Percentiles rank a stretch among this genome's conserved stretches.
Evolutionary conservation across 2,329 filamentous ascomycete species (phyloP).

Genomic region (Trichoderma asperellum): DNA sequence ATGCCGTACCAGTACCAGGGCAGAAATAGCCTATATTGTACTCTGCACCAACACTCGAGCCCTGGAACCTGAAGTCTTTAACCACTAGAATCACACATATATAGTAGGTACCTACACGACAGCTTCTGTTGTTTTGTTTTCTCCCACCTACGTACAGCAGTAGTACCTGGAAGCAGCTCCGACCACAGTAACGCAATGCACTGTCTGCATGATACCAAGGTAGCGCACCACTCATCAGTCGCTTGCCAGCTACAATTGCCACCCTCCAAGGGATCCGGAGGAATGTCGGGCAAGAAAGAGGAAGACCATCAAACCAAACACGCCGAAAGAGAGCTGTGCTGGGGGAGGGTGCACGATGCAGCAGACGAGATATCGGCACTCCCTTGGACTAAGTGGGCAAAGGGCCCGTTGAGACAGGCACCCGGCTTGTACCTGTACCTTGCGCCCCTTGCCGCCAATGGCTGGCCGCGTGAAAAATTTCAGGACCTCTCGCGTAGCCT

Average conservation of each 20-base stretch:
- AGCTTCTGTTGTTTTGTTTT: not conserved
- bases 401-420: slow-evolving; percentile 1
- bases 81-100: not conserved
- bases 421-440: slow-evolving; percentile 15
- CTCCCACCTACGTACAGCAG: no score
- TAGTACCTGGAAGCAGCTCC: not conserved
- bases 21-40: not conserved
- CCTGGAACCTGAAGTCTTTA: no score
- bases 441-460: slow-evolving; percentile 18
- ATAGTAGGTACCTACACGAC: no score
- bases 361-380: slow-evolving; percentile 13
- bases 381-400: not conserved
- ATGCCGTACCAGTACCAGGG: not conserved
- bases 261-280: slow-evolving; percentile 3
- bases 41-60: not conserved
- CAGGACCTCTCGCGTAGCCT: slow-evolving; percentile 30
- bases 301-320: slow-evolving; percentile 7
- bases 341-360: slow-evolving; percentile 14
- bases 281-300: not conserved
- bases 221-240: slow-evolving; percentile 1
- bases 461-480: slow-evolving; percentile 16
- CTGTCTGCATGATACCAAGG: not conserved
- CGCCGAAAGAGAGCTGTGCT: slow-evolving; percentile 17
- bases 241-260: not conserved
- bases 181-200: not conserved